A percentile compares a stretch with the other conserved stretches of the same genome.
These are phyloP conservation scores for Pichia cabralensis DNA, from an alignment of 805 yeast genomes.

Conservation along the genomic window DNA sequence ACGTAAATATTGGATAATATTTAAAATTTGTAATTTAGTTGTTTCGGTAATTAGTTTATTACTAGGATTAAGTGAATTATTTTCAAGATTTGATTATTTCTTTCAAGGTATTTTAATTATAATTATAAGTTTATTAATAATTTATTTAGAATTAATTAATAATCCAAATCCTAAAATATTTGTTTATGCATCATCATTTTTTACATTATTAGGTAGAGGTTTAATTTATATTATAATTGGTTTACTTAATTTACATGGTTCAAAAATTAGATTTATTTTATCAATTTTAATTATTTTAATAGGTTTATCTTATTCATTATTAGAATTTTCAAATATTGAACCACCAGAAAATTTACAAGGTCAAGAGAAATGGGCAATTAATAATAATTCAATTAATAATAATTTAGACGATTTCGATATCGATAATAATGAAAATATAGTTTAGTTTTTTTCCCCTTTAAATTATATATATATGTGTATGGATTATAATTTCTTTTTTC, in stretches of 20 bases:
- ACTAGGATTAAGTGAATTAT: slow-evolving; percentile 40
- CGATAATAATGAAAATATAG: no score
- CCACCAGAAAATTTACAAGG: slow-evolving; percentile 77
- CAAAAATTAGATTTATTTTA: slow-evolving; percentile 43
- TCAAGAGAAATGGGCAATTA: no score
- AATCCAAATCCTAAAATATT: slow-evolving; percentile 50
- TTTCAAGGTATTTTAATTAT: slow-evolving; percentile 50
- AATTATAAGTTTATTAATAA: slow-evolving; percentile 43
- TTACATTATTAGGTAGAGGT: slow-evolving; percentile 70
- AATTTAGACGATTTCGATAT: no score
- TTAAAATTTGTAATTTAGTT: not conserved
- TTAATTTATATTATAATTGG: slow-evolving; percentile 45
- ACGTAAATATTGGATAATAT: not conserved
- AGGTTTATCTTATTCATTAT: slow-evolving; percentile 48
- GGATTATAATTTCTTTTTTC: no score
- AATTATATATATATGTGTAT: no score
- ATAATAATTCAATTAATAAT: slow-evolving; percentile 27
- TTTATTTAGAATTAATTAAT: slow-evolving; percentile 36
- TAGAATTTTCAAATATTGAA: slow-evolving; percentile 69
- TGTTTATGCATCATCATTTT: slow-evolving; percentile 56
- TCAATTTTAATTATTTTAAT: slow-evolving; percentile 47
- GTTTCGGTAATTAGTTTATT: slow-evolving; percentile 25
- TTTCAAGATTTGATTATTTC: slow-evolving; percentile 33
- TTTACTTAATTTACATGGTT: slow-evolving; percentile 37
- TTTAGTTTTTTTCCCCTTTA: no score